phyloP scores from a whole-genome alignment of 495 filamentous ascomycete species.

The Beverwykella pulmonaria region DNA sequence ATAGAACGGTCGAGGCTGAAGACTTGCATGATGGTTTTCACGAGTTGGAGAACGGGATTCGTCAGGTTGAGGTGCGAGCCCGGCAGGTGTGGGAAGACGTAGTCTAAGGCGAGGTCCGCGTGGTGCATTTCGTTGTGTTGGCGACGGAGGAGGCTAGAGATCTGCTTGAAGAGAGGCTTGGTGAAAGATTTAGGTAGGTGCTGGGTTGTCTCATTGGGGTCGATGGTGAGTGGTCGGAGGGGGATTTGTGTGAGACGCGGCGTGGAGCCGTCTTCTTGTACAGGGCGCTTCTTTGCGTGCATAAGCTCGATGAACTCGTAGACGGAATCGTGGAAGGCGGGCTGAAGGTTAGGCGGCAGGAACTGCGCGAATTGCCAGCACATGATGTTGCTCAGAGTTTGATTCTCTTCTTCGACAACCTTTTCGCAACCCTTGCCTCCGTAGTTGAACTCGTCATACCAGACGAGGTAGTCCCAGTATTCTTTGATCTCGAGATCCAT shows the following conservation, averaged over 20 bases:
- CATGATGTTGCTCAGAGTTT: slow-evolving; percentile 92
- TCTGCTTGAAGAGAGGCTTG: slow-evolving; percentile 87
- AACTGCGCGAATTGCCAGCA: slow-evolving; percentile 96
- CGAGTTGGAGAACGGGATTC: slow-evolving; percentile 85
- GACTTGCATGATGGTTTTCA: slow-evolving; percentile 89
- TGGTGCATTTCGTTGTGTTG: slow-evolving; percentile 90
- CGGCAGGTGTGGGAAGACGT: slow-evolving; percentile 80
- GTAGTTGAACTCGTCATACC: slow-evolving; percentile 99
- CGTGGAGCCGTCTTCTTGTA: slow-evolving; percentile 51
- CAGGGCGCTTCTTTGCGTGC: slow-evolving; percentile 77
- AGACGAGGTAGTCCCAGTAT: slow-evolving; percentile 99
- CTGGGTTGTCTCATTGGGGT: slow-evolving; percentile 57
- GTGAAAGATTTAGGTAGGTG: slow-evolving; percentile 77
- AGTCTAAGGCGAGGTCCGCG: slow-evolving; percentile 82
- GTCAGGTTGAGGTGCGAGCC: slow-evolving; percentile 69
- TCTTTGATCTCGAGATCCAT: slow-evolving; percentile 97
- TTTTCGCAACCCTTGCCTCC: slow-evolving; percentile 88
- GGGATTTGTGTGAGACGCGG: slow-evolving; percentile 81
- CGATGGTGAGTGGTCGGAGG: slow-evolving; percentile 57
- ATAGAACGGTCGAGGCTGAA: slow-evolving; percentile 86
- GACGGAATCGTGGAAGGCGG: slow-evolving; percentile 87
- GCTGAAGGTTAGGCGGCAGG: slow-evolving; percentile 77
- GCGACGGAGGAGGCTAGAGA: slow-evolving; percentile 72
- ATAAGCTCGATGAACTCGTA: slow-evolving; percentile 95
- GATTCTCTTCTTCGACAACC: slow-evolving; percentile 79